Percentiles rank a stretch among this genome's conserved stretches.
These are phyloP conservation scores for Penicillium roqueforti DNA, from an alignment of 495 filamentous ascomycete genomes.

Conservation along the genomic window DNA sequence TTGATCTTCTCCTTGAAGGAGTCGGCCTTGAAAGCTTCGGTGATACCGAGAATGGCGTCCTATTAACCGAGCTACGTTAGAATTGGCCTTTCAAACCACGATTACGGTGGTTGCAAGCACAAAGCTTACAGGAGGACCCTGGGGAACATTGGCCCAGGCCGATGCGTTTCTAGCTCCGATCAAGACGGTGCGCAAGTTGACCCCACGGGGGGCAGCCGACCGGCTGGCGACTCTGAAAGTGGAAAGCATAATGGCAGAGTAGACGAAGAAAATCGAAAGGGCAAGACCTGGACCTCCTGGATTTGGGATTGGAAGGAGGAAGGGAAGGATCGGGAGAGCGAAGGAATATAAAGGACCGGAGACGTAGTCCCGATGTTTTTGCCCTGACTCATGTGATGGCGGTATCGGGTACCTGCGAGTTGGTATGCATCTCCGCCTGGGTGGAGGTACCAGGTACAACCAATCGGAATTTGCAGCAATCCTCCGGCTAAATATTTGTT, in stretches of 20 bases:
- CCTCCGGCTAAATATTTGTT: constrained; percentile 8
- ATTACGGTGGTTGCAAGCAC: background rate
- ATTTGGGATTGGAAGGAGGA: constrained; percentile 18
- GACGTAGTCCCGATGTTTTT: constrained; percentile 31
- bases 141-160: constrained; percentile 83
- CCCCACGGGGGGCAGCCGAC: constrained; percentile 46
- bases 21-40: constrained; percentile 98
- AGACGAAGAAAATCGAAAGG: constrained; percentile 12
- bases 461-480: constrained; percentile 21
- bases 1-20: constrained; percentile 92
- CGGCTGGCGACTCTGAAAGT: constrained; percentile 54
- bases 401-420: constrained; percentile 24
- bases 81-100: constrained; percentile 12
- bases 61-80: constrained; percentile 30
- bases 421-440: constrained; percentile 6
- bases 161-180: constrained; percentile 65
- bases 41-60: constrained; percentile 92
- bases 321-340: constrained; percentile 19
- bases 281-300: constrained; percentile 13
- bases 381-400: constrained; percentile 37
- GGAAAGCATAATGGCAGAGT: constrained; percentile 47
- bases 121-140: constrained; percentile 83
- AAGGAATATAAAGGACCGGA: constrained; percentile 32
- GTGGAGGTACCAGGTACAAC: constrained; percentile 19
- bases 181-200: constrained; percentile 45